Percentiles rank a stretch among this genome's conserved stretches.
Conservation (phyloP, 352 stramenopile genomes). For the Aphanomyces euteiches region DNA sequence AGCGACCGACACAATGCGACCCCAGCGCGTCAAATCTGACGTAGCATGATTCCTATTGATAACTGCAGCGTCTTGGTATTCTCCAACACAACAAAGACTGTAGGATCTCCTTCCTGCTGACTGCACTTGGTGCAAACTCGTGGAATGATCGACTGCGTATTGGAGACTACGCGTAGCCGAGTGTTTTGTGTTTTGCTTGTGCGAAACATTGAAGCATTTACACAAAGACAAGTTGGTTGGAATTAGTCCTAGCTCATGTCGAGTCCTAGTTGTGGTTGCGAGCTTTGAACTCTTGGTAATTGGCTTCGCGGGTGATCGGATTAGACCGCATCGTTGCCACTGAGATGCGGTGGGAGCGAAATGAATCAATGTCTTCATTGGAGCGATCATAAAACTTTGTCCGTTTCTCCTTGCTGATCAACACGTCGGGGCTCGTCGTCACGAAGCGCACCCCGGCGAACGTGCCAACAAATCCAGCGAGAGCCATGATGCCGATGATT, state of each 20-base stretch:
- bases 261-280: slow-evolving; percentile 9
- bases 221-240: not conserved
- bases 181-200: no score
- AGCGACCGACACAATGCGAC: no score
- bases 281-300: slow-evolving; percentile 26
- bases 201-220: not conserved
- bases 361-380: not conserved
- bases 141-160: no score
- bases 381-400: not conserved
- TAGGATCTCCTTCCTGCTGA: no score
- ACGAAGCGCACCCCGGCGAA: slow-evolving; percentile 17
- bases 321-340: slow-evolving; percentile 16
- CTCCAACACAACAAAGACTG: no score
- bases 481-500: slow-evolving; percentile 18
- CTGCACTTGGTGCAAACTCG: no score
- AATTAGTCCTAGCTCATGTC: slow-evolving; percentile 4
- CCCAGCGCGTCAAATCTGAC: no score
- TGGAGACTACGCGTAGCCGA: no score
- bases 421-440: slow-evolving; percentile 13
- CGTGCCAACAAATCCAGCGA: not conserved
- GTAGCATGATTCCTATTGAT: no score
- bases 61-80: no score
- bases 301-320: slow-evolving; percentile 8
- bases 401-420: slow-evolving; percentile 17
- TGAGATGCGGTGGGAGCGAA: slow-evolving; percentile 20